Evolutionary conservation across 306 rosid species (phyloP).

Genomic region (Luffa acutangula): DNA sequence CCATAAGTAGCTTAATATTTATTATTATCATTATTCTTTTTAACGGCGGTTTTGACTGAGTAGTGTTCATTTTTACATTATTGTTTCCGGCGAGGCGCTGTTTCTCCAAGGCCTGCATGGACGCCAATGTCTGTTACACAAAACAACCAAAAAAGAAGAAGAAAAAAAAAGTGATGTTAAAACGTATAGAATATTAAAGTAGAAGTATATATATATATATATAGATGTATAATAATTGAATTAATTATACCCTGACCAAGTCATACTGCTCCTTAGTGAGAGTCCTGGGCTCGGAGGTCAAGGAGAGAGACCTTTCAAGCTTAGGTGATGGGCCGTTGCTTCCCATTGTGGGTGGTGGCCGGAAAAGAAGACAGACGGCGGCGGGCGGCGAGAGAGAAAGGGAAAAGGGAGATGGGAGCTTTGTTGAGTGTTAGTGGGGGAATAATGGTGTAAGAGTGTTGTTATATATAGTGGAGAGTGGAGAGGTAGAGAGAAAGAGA

Average conservation of each 20-base stretch:
- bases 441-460: background rate
- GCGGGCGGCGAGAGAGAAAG: background rate
- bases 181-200: no score
- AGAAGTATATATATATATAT: no score
- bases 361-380: background rate
- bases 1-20: no score
- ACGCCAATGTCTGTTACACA: background rate
- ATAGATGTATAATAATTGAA: no score
- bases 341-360: background rate
- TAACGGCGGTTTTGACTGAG: no score
- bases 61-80: background rate
- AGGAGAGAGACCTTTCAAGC: slow-evolving; percentile 27
- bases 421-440: no score
- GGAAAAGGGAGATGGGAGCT: no score
- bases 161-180: background rate
- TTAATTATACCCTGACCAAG: slow-evolving; percentile 35
- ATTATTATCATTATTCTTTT: no score
- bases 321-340: background rate
- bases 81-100: background rate
- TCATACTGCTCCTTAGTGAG: slow-evolving; percentile 16
- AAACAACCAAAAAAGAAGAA: background rate
- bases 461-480: background rate
- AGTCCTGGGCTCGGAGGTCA: slow-evolving; percentile 37
- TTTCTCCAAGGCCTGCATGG: slow-evolving; percentile 2
- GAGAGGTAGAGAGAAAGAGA: background rate